Percentiles rank a stretch among this genome's conserved stretches.
Conservation (phyloP, 805 yeast species). For the Saccharomycodes ludwigii region DNA sequence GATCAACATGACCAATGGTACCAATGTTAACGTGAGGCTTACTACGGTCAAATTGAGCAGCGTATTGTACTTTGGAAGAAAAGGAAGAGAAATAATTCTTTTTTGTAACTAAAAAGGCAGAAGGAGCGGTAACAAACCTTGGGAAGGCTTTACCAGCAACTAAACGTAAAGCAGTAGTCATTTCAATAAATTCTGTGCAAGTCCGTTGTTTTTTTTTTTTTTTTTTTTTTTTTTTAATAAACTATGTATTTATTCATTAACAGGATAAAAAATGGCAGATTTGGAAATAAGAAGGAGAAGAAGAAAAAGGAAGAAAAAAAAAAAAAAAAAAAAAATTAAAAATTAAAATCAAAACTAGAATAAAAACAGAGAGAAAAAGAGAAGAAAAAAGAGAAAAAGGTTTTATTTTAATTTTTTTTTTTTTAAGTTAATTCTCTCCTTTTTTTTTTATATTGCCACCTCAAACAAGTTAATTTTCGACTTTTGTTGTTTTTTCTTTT, state of each 20-base stretch:
- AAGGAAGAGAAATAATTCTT: no score
- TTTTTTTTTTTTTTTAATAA: background rate
- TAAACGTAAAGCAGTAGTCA: constrained; percentile 1
- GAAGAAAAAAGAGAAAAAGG: background rate
- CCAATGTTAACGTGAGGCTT: constrained; percentile 97
- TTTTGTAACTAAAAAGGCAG: background rate
- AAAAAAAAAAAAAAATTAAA: constrained; percentile 1
- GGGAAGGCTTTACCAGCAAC: background rate
- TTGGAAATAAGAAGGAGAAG: constrained; percentile 1
- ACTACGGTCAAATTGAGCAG: constrained; percentile 80
- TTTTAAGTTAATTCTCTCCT: no score
- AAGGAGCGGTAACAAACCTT: constrained; percentile 3
- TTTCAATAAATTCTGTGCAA: background rate
- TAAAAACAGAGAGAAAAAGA: background rate
- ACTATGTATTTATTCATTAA: background rate
- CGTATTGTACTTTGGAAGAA: constrained; percentile 25
- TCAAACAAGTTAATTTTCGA: no score
- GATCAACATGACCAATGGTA: constrained; percentile 98
- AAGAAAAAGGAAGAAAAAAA: background rate
- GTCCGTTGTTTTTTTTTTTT: background rate
- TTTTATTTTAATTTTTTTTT: no score
- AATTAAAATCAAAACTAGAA: constrained; percentile 1
- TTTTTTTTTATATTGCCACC: no score
- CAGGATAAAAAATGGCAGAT: no score
- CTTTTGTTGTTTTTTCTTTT: no score